Conservation (phyloP, 345 rosid genomes). For the Syzygium oleosum region DNA sequence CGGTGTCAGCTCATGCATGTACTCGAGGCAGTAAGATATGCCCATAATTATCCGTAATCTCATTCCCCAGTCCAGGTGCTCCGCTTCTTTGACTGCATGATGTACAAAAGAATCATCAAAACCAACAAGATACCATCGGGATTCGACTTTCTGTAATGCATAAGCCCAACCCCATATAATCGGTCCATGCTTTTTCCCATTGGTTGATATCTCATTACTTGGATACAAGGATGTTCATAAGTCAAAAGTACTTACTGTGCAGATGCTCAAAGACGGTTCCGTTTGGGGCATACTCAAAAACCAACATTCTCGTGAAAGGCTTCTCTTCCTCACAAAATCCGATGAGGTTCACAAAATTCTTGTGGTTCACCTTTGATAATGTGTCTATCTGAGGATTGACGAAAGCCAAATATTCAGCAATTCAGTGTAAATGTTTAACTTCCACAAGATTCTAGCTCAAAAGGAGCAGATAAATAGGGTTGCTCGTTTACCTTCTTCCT, state of each 20-base stretch:
- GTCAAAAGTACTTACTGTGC: slow-evolving; percentile 47
- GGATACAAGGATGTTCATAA: not conserved
- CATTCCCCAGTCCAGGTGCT: slow-evolving; percentile 85
- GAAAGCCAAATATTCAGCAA: not conserved
- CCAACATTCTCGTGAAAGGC: slow-evolving; percentile 87
- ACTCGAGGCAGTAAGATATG: slow-evolving; percentile 82
- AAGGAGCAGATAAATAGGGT: not conserved
- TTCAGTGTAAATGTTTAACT: not conserved
- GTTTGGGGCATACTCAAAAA: slow-evolving; percentile 94
- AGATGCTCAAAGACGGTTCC: slow-evolving; percentile 94
- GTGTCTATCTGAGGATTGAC: slow-evolving; percentile 55
- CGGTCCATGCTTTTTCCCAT: not conserved
- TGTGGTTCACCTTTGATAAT: slow-evolving; percentile 77
- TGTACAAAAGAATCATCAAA: not conserved
- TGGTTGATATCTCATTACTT: not conserved
- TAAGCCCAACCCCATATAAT: not conserved
- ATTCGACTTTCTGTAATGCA: not conserved
- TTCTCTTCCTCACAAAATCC: slow-evolving; percentile 79
- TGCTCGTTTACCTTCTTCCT: slow-evolving; percentile 56
- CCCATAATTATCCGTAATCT: slow-evolving; percentile 82
- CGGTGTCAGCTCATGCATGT: slow-evolving; percentile 82
- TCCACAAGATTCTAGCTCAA: not conserved
- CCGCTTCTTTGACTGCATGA: slow-evolving; percentile 67
- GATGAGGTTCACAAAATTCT: slow-evolving; percentile 83
- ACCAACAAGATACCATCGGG: not conserved